These are phyloP conservation scores for Pichia heedii DNA, from an alignment of 805 yeast species.

Conservation along the genomic window DNA sequence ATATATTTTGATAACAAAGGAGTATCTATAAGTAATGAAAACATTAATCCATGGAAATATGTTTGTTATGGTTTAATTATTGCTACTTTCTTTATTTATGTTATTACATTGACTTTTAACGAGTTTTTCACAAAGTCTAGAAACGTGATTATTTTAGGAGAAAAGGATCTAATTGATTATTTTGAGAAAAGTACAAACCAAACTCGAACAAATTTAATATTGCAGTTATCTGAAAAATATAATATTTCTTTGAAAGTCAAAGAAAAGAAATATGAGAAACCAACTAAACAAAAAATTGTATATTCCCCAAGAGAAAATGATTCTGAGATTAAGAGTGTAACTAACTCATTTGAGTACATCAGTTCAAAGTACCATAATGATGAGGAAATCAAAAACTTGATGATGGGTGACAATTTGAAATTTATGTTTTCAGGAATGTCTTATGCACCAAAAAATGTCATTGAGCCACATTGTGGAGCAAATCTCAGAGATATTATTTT, in stretches of 20 bases:
- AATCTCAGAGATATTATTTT: slow-evolving; percentile 38
- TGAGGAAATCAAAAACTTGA: slow-evolving; percentile 28
- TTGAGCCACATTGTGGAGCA: slow-evolving; percentile 44
- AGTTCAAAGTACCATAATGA: slow-evolving; percentile 27
- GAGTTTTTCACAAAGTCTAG: not conserved
- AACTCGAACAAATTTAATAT: not conserved
- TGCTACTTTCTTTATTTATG: not conserved
- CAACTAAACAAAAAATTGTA: not conserved
- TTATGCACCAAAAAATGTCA: slow-evolving; percentile 48
- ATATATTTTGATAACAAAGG: not conserved
- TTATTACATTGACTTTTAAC: slow-evolving; percentile 3
- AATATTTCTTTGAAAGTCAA: not conserved
- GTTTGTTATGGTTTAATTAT: slow-evolving; percentile 4
- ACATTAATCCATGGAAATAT: slow-evolving; percentile 8
- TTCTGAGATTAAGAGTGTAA: not conserved
- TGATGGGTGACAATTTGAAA: slow-evolving; percentile 27
- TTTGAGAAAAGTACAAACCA: not conserved
- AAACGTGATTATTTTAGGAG: not conserved
- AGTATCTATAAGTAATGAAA: not conserved
- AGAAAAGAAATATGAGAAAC: not conserved
- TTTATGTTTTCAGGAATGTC: slow-evolving; percentile 47
- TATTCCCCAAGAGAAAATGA: slow-evolving; percentile 3
- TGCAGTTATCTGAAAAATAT: not conserved
- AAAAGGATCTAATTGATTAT: slow-evolving; percentile 1
- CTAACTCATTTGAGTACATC: slow-evolving; percentile 23